Conservation (phyloP, 306 rosid species). For the Senna siamea region DNA sequence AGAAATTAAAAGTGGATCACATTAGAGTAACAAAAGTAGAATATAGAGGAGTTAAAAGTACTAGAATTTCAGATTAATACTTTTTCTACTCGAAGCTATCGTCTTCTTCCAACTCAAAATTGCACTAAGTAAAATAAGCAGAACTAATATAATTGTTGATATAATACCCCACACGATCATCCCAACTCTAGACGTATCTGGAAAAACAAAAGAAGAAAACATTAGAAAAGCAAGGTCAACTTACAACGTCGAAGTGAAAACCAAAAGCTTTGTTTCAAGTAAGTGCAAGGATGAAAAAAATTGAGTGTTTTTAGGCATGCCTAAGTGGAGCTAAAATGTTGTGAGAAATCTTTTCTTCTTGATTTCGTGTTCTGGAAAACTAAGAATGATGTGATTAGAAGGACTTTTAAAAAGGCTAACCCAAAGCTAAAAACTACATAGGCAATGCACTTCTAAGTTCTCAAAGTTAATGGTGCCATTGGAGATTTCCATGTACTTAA, state of each 20-base stretch:
- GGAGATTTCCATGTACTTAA: neutral
- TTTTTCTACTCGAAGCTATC: constrained; percentile 16
- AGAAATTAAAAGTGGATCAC: neutral
- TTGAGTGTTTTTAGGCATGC: neutral
- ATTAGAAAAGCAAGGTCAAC: constrained; percentile 15
- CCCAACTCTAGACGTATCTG: constrained; percentile 33
- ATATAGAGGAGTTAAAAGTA: neutral
- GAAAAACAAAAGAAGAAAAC: neutral
- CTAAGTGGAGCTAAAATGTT: neutral
- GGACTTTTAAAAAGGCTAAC: neutral
- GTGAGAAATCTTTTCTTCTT: neutral
- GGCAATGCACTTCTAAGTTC: no score
- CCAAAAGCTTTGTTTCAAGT: neutral
- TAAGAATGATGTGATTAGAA: neutral
- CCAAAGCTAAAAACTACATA: no score
- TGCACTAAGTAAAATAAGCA: constrained; percentile 42
- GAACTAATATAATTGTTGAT: constrained; percentile 23
- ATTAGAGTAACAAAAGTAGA: constrained; percentile 24
- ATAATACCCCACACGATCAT: constrained; percentile 31
- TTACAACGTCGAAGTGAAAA: neutral
- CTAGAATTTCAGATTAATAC: constrained; percentile 33
- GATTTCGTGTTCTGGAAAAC: neutral
- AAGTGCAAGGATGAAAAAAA: no score
- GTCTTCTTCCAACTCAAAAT: constrained; percentile 36
- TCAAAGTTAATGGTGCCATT: neutral